Conservation (phyloP, 371 early-diverging fungal species). For the Apophysomyces ossiformis region DNA sequence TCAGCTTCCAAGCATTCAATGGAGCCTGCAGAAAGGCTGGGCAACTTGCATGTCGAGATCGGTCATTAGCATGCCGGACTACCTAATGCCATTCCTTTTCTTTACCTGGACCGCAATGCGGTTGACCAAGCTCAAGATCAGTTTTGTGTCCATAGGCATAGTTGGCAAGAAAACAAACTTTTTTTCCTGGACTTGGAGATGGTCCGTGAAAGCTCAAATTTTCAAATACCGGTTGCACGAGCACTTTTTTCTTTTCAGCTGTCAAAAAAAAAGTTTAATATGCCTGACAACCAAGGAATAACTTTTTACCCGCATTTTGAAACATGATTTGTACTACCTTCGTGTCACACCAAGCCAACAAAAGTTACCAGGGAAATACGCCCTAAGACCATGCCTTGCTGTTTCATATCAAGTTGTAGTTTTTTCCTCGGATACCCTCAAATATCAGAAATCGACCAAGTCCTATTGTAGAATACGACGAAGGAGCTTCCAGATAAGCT, state of each 20-base stretch:
- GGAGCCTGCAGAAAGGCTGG: neutral
- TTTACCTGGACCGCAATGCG: slow-evolving; percentile 38
- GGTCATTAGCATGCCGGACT: neutral
- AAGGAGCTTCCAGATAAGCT: too few species aligned
- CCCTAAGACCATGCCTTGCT: too few species aligned
- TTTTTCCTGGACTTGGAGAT: neutral
- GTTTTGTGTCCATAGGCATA: slow-evolving; percentile 42
- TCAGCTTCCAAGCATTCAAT: neutral
- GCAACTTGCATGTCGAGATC: neutral
- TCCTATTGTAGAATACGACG: too few species aligned
- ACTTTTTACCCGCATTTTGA: too few species aligned
- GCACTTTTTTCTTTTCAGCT: neutral
- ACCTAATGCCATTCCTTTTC: slow-evolving; percentile 7
- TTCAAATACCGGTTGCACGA: slow-evolving; percentile 1
- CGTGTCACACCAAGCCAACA: too few species aligned
- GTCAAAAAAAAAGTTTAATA: too few species aligned
- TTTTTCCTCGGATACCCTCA: too few species aligned
- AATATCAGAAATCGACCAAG: too few species aligned
- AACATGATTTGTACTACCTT: too few species aligned
- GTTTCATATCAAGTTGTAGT: too few species aligned
- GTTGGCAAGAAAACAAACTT: neutral
- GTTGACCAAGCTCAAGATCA: slow-evolving; percentile 43
- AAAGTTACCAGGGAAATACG: too few species aligned
- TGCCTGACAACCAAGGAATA: too few species aligned
- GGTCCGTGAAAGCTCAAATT: neutral